Evolutionary conservation across 306 rosid species (phyloP).

Genomic region (Rosa persica): DNA sequence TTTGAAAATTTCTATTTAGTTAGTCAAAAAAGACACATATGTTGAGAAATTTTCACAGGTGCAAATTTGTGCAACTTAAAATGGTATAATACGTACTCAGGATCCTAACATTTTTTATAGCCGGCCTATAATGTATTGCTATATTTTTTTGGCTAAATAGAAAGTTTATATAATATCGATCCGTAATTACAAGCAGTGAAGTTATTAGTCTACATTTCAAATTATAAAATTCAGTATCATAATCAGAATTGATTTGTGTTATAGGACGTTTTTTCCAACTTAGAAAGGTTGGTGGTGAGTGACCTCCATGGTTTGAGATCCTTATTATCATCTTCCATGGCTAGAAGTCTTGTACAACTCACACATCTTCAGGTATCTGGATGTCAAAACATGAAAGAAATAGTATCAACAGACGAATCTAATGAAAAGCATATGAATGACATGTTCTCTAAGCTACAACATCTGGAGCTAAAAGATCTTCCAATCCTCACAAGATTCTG

Average conservation of each 20-base stretch:
- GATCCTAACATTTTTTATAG: too few species aligned
- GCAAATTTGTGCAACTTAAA: too few species aligned
- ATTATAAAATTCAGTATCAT: neutral
- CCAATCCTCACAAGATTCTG: slow-evolving; percentile 9
- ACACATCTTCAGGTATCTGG: slow-evolving; percentile 17
- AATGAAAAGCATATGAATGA: neutral
- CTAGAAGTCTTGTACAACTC: neutral
- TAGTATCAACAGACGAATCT: neutral
- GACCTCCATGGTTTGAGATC: neutral
- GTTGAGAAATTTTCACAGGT: too few species aligned
- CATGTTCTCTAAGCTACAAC: neutral
- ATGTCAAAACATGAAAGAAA: slow-evolving; percentile 27
- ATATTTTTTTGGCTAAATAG: too few species aligned
- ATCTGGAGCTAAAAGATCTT: fast-evolving
- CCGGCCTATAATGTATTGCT: too few species aligned
- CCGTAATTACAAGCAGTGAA: neutral
- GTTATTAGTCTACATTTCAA: neutral
- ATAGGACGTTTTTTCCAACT: slow-evolving; percentile 6
- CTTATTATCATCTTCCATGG: slow-evolving; percentile 14
- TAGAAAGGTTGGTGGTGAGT: slow-evolving; percentile 28
- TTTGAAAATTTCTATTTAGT: too few species aligned
- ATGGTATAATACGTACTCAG: too few species aligned
- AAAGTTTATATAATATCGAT: neutral
- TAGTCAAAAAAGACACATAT: too few species aligned
- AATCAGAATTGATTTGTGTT: neutral